A percentile compares a stretch with the other conserved stretches of the same genome.
Conservation (phyloP, 176 grass and related monocot genomes). For the Phragmites australis region DNA sequence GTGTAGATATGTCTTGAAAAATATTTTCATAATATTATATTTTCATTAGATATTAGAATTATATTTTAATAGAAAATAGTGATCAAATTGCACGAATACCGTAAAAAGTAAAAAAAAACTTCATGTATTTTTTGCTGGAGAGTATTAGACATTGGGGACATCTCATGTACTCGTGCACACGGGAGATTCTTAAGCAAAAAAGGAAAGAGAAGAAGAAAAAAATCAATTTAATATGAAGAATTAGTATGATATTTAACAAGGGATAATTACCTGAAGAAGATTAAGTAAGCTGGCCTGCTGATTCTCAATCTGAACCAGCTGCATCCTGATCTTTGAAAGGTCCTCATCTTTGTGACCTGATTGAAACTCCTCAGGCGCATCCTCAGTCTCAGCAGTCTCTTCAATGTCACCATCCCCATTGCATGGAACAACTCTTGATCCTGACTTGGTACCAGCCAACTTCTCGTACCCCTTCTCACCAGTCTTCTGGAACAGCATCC, state of each 20-base stretch:
- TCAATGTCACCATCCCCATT: conserved; percentile 52
- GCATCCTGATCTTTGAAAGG: conserved; percentile 77
- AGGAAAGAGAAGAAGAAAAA: background rate
- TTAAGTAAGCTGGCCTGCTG: conserved; percentile 87
- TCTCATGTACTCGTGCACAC: background rate
- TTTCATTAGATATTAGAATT: too few species aligned
- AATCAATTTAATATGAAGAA: background rate
- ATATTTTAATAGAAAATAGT: too few species aligned
- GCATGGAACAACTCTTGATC: conserved; percentile 69
- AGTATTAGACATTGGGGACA: background rate
- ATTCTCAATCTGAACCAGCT: conserved; percentile 95
- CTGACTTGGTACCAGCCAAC: conserved; percentile 56
- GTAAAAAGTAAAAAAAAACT: too few species aligned
- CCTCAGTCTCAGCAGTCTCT: conserved; percentile 35
- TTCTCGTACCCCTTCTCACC: conserved; percentile 65
- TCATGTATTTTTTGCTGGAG: too few species aligned
- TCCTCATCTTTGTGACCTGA: conserved; percentile 59
- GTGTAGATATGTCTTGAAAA: too few species aligned
- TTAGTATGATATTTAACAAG: background rate
- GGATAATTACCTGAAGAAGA: conserved; percentile 79
- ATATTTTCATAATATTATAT: too few species aligned
- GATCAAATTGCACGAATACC: too few species aligned
- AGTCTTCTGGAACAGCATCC: conserved; percentile 65
- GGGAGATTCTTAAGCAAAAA: background rate
- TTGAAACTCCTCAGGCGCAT: conserved; percentile 49